Base-by-base conservation (phyloP, 352 stramenopile species). In the Phytophthora sojae region DNA sequence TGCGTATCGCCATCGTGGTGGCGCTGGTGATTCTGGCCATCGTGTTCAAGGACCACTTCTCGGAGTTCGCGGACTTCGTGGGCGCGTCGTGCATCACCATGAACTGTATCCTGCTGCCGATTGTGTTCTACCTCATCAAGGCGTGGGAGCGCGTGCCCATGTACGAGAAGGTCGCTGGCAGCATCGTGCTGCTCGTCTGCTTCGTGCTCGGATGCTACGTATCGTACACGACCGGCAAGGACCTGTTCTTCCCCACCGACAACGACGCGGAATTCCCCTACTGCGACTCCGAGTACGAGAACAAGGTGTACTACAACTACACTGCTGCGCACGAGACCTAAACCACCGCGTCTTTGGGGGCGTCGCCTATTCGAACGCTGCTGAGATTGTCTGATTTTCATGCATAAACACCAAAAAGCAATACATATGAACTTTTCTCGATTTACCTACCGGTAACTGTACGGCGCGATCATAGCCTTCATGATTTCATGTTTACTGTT, bases 41-140 rank as follows among this genome's bases (percentile, higher is more conserved):
- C 50, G 50, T 83, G 0, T 81, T 79, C 61, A 77, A 85, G 61
- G 71, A 91, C 59, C 73, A 88, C 39, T 87, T 91, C 42, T 61
- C 73, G 15, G 83, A 88, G 23, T 81, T 91, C 32, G 75, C 71
- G 11, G 81, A 90, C 64, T 89, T 91, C 15, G 67, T 88, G 29
- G 83, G 83, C 26, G 81, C 83, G 0, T 91, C 78, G 35, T 72
- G 69, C 50, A 80, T 86, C 52, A 80, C 81, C 0, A 65, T 75
- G 17, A 83, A 81, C 67, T 91, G 78, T 1, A 29, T 29, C 26
- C 26, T 29, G 26, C 26, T 29, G 1, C 26, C 26, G 1, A 29
- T 29, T 6, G 61, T 79, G 11, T 89, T 90, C 61, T 91, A 91
- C 75, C 69, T 89, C 53, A 87, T 85, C 55, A 87, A 86, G 73